Percentiles rank a stretch among this genome's conserved stretches.
Evolutionary conservation across 805 yeast species (phyloP).

Genomic region (Isabelozyma gotoi): DNA sequence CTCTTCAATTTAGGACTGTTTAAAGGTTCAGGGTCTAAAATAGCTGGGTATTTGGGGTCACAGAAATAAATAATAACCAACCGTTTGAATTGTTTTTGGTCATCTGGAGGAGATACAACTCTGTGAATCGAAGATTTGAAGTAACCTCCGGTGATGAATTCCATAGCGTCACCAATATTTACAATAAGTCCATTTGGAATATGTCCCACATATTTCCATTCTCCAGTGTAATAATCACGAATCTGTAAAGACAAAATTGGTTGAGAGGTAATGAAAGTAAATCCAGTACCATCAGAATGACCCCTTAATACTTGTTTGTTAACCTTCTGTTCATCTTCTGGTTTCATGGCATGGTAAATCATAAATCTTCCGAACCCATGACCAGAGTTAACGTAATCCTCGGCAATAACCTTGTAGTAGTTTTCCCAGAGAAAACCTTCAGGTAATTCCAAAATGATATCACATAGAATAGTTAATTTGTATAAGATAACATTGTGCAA

Average conservation of each 20-base stretch:
- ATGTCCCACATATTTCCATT: constrained; percentile 41
- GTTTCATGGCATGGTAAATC: constrained; percentile 23
- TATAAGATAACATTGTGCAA: constrained; percentile 38
- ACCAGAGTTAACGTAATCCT: constrained; percentile 26
- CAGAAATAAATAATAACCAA: constrained; percentile 44
- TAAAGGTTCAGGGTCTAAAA: constrained; percentile 42
- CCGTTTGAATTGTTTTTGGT: constrained; percentile 35
- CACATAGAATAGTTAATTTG: constrained; percentile 40
- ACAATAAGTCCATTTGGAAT: constrained; percentile 39
- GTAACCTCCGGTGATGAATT: constrained; percentile 45
- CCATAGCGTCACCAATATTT: constrained; percentile 42
- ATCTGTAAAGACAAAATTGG: constrained; percentile 42
- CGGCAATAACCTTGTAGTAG: constrained; percentile 23
- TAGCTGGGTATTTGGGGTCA: constrained; percentile 34
- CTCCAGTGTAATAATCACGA: constrained; percentile 32
- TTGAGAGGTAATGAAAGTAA: constrained; percentile 41
- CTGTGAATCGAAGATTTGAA: constrained; percentile 48
- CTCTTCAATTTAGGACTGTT: constrained; percentile 35
- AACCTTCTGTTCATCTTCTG: constrained; percentile 26
- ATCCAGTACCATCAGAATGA: constrained; percentile 45
- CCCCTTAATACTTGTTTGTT: constrained; percentile 46
- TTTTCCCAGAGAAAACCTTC: constrained; percentile 43
- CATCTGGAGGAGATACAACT: constrained; percentile 47
- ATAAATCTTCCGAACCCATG: constrained; percentile 24
- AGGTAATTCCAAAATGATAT: constrained; percentile 45